Evolutionary conservation across 306 rosid genomes (phyloP).

Genomic region (Vicia villosa): DNA sequence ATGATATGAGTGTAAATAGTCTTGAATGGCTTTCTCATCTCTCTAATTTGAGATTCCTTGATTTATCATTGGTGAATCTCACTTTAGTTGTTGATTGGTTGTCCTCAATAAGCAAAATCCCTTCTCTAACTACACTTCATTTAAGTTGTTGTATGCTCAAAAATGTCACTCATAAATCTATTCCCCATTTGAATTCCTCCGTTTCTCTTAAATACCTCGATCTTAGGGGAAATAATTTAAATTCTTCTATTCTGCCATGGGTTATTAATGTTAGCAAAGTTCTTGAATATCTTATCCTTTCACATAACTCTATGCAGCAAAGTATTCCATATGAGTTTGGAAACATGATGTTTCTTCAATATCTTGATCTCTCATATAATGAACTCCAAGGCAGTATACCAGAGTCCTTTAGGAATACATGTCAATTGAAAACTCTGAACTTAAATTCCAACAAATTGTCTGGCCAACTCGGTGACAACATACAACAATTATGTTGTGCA

Average conservation of each 20-base stretch:
- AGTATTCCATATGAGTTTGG: too few relatives aligned
- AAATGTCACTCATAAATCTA: neutral
- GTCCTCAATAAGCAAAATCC: slow-evolving; percentile 14
- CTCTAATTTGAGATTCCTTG: too few relatives aligned
- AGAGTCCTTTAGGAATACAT: slow-evolving; percentile 16
- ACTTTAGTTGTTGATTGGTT: slow-evolving; percentile 17
- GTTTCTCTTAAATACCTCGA: neutral
- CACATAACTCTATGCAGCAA: too few relatives aligned
- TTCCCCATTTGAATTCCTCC: slow-evolving; percentile 27
- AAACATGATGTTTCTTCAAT: neutral
- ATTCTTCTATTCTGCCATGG: neutral
- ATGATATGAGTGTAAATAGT: neutral
- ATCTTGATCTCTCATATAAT: slow-evolving; percentile 1
- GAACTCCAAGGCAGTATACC: too few relatives aligned
- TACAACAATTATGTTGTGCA: too few relatives aligned
- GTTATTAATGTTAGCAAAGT: neutral
- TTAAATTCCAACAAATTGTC: slow-evolving; percentile 21
- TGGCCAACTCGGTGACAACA: neutral
- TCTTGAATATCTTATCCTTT: too few relatives aligned
- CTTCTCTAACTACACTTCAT: neutral
- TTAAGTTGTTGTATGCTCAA: neutral
- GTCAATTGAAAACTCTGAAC: neutral
- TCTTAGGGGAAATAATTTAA: neutral
- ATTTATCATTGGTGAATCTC: slow-evolving; percentile 31
- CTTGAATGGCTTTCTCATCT: too few relatives aligned